phyloP scores from a whole-genome alignment of 2,329 filamentous ascomycete species.

The Xylariaceae sp. region DNA sequence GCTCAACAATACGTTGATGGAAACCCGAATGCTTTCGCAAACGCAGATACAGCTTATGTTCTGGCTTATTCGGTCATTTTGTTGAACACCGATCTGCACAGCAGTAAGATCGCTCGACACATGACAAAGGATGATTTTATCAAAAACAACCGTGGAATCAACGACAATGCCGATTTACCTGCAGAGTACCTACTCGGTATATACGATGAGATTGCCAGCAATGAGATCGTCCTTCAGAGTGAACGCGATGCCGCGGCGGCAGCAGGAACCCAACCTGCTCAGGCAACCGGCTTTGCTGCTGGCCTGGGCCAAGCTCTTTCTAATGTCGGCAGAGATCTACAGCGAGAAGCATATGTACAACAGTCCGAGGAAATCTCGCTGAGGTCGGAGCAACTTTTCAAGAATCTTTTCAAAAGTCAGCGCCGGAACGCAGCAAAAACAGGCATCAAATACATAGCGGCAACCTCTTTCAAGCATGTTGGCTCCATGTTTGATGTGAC shows the following conservation, averaged over 20 bases:
- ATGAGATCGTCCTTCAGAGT: constrained; percentile 92
- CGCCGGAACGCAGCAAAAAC: constrained; percentile 70
- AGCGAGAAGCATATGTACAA: constrained; percentile 88
- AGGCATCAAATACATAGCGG: constrained; percentile 77
- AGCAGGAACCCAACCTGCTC: constrained; percentile 57
- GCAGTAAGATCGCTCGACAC: constrained; percentile 72
- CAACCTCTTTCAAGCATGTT: constrained; percentile 89
- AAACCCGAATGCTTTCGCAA: constrained; percentile 96
- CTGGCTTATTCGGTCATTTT: constrained; percentile 94
- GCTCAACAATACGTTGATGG: constrained; percentile 92
- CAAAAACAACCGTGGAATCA: constrained; percentile 98
- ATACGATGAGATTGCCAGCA: constrained; percentile 83
- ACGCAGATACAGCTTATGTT: constrained; percentile 96
- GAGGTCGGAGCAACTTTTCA: constrained; percentile 79
- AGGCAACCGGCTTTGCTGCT: constrained; percentile 68
- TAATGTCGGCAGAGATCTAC: constrained; percentile 85
- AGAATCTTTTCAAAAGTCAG: constrained; percentile 86
- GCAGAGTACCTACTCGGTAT: constrained; percentile 87
- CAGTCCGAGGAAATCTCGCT: constrained; percentile 88
- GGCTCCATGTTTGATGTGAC: constrained; percentile 98
- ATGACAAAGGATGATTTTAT: constrained; percentile 99
- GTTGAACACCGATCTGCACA: constrained; percentile 94
- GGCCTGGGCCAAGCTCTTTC: constrained; percentile 85
- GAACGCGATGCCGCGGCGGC: constrained; percentile 87
- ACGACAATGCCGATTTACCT: constrained; percentile 89